Base-by-base conservation (phyloP, 2,329 filamentous ascomycete genomes). In the Aspergillus neoniger region DNA sequence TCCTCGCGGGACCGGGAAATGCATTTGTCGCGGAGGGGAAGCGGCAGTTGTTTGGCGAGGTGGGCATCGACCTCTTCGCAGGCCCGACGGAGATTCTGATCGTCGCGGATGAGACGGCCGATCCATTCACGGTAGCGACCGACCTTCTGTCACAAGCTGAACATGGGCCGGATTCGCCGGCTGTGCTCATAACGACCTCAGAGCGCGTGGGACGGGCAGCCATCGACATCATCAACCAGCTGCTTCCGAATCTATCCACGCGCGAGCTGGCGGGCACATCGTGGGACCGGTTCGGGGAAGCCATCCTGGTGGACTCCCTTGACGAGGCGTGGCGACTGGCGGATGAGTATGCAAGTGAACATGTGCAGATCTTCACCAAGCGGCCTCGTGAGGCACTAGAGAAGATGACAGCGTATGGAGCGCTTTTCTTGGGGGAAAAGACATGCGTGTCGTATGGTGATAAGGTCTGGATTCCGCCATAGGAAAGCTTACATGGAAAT, bases 1-100 rank as follows among this genome's bases (percentile, higher is more conserved):
- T 83, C 67, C 76, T 85, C 48, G 82, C 82, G 1, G 83, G 82
- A 0, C 83, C 83, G 0, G 83, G 83, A 1, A 85, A 85, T 63
- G 76, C 82, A 1, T 85, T 83, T 65, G 82, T 85, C 0, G 82
- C 83, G 3, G 83, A 83, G 65, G 82, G 79, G 0, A 85, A 85
- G 67, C 74, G 82, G 0, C 82, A 83, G 66, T 70, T 85, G 0
- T 85, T 83, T 59, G 83, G 82, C 15, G 76, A 81, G 57, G 79
- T 85, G 28, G 82, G 83, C 5, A 85, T 85, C 58, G 82, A 85
- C 64, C 73, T 85, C 1, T 76, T 82, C 21, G 83, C 83, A 0
- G 83, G 83, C 0, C 83, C 83, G 10, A 84, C 82, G 0, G 83
- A 85, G 67, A 72, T 84, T 19, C 72, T 84, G 9, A 77, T 84